phyloP scores from a whole-genome alignment of 2,329 filamentous ascomycete genomes.

The Aspergillus pseudonomiae region DNA sequence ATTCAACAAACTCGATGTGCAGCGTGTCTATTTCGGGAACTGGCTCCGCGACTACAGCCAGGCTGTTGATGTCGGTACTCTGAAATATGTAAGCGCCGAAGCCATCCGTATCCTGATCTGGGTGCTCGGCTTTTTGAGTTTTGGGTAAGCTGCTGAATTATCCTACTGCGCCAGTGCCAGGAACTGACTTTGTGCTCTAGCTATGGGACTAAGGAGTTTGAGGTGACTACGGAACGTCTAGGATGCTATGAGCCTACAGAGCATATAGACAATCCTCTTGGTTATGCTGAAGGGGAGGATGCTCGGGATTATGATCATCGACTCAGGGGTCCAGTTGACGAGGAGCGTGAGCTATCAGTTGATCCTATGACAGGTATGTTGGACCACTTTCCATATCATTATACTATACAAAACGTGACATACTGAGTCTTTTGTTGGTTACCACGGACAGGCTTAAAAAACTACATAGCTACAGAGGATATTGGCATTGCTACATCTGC shows the following conservation, averaged over 20 bases:
- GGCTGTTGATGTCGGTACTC: conserved; percentile 87
- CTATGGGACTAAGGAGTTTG: conserved; percentile 76
- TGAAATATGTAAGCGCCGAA: conserved; percentile 87
- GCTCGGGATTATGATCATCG: conserved; percentile 79
- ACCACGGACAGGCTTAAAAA: conserved; percentile 67
- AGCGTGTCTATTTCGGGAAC: conserved; percentile 93
- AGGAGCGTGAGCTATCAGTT: conserved; percentile 74
- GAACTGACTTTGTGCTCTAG: conserved; percentile 20
- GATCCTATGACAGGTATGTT: conserved; percentile 67
- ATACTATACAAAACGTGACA: background rate
- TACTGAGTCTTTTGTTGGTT: conserved; percentile 3
- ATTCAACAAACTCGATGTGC: conserved; percentile 84
- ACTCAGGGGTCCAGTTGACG: conserved; percentile 80
- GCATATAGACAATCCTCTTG: conserved; percentile 78
- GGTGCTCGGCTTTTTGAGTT: conserved; percentile 86
- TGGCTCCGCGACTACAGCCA: conserved; percentile 94
- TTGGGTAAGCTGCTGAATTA: conserved; percentile 61
- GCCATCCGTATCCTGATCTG: conserved; percentile 88
- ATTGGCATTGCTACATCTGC: conserved; percentile 80
- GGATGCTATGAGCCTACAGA: conserved; percentile 82
- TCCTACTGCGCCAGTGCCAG: background rate
- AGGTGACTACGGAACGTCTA: conserved; percentile 76
- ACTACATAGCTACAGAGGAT: conserved; percentile 88
- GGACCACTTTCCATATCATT: background rate
- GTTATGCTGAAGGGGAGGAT: conserved; percentile 87